Percentiles rank a stretch among this genome's conserved stretches.
Conservation (phyloP, 1,139 yeast genomes). For the Kodamaea fungicola region DNA sequence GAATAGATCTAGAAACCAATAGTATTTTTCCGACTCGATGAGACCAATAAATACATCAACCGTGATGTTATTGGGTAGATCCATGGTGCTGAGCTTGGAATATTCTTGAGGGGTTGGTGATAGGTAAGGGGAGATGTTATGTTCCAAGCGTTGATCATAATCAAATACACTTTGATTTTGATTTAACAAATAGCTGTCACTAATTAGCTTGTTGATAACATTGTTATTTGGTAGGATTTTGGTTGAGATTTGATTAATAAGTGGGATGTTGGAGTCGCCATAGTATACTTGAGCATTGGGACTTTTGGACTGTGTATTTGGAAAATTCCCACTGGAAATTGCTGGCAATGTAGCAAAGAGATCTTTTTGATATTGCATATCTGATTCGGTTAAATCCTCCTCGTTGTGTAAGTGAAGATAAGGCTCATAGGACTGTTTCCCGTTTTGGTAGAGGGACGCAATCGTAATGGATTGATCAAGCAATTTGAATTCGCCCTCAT, state of each 20-base stretch:
- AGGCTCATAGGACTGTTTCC: conserved; percentile 28
- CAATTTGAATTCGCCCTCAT: conserved; percentile 16
- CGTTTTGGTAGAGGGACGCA: conserved; percentile 37
- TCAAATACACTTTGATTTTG: background rate
- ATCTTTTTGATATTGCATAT: conserved; percentile 31
- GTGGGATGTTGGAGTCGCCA: background rate
- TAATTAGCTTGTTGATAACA: background rate
- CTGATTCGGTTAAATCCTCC: conserved; percentile 32
- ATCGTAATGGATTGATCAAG: conserved; percentile 43
- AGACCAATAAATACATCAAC: conserved; percentile 20
- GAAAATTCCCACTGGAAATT: conserved; percentile 1
- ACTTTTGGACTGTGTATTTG: background rate
- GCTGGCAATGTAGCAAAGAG: conserved; percentile 10
- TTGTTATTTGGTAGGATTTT: background rate
- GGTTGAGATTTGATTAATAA: background rate
- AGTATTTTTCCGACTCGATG: conserved; percentile 32
- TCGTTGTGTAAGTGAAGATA: conserved; percentile 30
- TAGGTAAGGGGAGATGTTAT: conserved; percentile 1
- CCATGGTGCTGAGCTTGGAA: conserved; percentile 1
- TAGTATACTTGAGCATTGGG: background rate
- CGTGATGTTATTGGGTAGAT: conserved; percentile 10
- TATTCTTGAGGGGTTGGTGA: background rate
- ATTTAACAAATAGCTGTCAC: background rate
- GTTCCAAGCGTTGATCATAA: background rate
- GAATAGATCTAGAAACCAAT: conserved; percentile 40